Conservation (phyloP, 306 rosid genomes). For the Sechiopsis laciniata region DNA sequence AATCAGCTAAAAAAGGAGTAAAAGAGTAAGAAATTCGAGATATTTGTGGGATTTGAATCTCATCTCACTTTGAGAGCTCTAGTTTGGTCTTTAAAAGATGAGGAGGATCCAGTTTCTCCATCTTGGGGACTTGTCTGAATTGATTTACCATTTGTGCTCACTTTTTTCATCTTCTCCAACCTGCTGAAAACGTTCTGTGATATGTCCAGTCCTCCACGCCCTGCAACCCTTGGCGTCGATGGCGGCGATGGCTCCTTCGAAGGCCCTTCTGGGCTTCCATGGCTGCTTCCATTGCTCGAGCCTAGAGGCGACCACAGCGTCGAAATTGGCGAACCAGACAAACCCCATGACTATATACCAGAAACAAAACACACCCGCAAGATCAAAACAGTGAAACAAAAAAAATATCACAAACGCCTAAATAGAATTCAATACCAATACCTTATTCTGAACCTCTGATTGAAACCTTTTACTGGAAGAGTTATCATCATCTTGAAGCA, state of each 20-base stretch:
- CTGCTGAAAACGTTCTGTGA: not conserved
- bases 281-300: conserved; percentile 39
- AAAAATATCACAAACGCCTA: not conserved
- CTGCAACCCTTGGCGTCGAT: conserved; percentile 32
- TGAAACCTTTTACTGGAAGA: conserved; percentile 5
- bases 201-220: conserved; percentile 22
- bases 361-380: conserved; percentile 11
- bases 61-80: conserved; percentile 43
- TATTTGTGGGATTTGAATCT: not conserved
- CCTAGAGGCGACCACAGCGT: conserved; percentile 42
- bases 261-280: conserved; percentile 45
- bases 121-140: conserved; percentile 13
- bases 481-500: conserved; percentile 39
- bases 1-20: not conserved
- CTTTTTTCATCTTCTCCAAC: conserved; percentile 40
- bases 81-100: conserved; percentile 35
- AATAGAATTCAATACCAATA: conserved; percentile 8
- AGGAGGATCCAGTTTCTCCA: conserved; percentile 21
- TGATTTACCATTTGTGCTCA: conserved; percentile 22
- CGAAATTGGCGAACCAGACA: conserved; percentile 36
- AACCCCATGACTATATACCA: conserved; percentile 38
- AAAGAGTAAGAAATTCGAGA: not conserved
- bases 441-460: conserved; percentile 37
- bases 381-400: too few relatives aligned
- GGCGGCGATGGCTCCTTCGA: conserved; percentile 33